Conservation (phyloP, 768 basidiomycete species). For the Rhizopogon vesiculosus region DNA sequence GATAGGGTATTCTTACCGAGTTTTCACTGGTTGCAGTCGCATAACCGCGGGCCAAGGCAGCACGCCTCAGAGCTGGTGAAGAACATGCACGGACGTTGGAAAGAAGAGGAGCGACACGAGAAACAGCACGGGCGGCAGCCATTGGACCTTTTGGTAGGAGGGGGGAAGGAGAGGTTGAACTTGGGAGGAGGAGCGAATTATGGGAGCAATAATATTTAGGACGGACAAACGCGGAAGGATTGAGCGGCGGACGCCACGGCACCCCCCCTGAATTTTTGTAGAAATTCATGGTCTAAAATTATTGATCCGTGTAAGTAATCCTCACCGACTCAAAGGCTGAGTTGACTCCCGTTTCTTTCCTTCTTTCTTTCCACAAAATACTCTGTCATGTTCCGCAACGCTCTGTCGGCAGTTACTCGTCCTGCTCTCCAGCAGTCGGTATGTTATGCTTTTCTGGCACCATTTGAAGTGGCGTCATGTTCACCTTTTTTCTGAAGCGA, state of each 20-base stretch:
- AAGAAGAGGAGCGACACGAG: conserved; percentile 54
- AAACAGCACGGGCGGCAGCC: conserved; percentile 56
- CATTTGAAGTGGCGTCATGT: neutral
- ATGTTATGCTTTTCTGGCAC: conserved; percentile 20
- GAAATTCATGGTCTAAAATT: neutral
- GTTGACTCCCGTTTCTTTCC: conserved; percentile 25
- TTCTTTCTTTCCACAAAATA: conserved; percentile 25
- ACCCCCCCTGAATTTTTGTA: neutral
- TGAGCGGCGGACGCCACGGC: neutral
- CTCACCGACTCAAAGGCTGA: no score
- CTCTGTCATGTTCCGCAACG: conserved; percentile 63
- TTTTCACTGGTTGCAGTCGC: conserved; percentile 50
- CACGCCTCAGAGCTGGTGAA: conserved; percentile 37
- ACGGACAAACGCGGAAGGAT: conserved; percentile 8
- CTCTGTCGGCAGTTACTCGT: conserved; percentile 51
- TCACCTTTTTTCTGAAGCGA: conserved; percentile 37
- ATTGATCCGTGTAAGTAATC: neutral
- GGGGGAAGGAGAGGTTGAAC: conserved; percentile 23
- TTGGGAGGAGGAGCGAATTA: conserved; percentile 5
- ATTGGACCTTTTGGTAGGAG: conserved; percentile 36
- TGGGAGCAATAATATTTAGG: conserved; percentile 5
- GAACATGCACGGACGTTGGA: conserved; percentile 37
- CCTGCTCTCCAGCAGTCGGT: conserved; percentile 51
- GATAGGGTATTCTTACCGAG: conserved; percentile 38
- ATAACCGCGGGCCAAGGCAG: conserved; percentile 51